Evolutionary conservation across 768 basidiomycete species (phyloP), one percentile per base, ranked within the genome.

Genomic region (Rhizopogon roseolus): DNA sequence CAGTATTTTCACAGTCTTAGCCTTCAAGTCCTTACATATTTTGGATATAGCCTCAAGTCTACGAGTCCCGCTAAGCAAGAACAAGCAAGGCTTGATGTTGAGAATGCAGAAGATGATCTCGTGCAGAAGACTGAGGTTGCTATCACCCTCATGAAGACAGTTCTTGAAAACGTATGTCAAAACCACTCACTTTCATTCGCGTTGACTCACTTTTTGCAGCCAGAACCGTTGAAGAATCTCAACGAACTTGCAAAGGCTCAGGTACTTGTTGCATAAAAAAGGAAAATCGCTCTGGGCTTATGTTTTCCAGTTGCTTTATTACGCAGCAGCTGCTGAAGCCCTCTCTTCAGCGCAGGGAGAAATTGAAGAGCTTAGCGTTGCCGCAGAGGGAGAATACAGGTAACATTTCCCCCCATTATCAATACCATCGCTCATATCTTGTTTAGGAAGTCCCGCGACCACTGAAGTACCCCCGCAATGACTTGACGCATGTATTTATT

Each of bases 111-210:
- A 62, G 97, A 99, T 67, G 93, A 95, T 70, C 82, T 98, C 32
- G 97, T 98, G 5, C 94, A 95, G 68, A 93, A 93, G 78, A 99
- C 97, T 22, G 97, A 99, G 70, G 89, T 95, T 29, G 96, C 95
- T 1, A 97, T 97, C 62, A 90, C 89, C 2, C 80, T 93, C 41
- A 96, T 97, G 94, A 96, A 96, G 78, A 88, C 91, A n/a, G 96
- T 98, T 14, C 79, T 99, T 38, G 96, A 98, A 63, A 98, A 98
- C 71, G 95, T 97, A 59, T 52, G 89, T 76, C 16, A 49, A n/a
- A 37, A 10, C n/a, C 7, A 10, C 14, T 13, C 3, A 19, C 22
- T 41, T 54, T 51, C 7, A 7, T 17, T 39, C 38, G 27, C 9
- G 5, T 29, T 8, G 3, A n/a, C 49, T 43, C 52, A 48, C 40